A percentile compares a stretch with the other conserved stretches of the same genome.
Conservation (phyloP, 352 stramenopile species). For the Blastocystis sp. region DNA sequence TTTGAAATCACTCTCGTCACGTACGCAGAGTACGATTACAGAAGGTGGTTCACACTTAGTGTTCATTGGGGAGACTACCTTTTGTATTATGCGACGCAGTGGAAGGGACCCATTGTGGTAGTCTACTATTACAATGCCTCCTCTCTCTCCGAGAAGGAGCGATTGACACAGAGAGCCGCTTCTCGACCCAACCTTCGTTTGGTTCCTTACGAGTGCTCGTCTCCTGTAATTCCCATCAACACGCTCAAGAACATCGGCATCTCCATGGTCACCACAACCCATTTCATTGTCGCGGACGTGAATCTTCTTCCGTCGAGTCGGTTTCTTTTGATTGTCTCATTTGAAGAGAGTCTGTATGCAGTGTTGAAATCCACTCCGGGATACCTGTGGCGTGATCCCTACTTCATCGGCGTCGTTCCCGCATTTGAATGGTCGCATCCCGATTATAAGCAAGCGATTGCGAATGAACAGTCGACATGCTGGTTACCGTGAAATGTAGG, state of each 20-base stretch:
- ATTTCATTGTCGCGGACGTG: slow-evolving; percentile 23
- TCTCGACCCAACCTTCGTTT: neutral
- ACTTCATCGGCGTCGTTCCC: slow-evolving; percentile 4
- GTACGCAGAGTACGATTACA: neutral
- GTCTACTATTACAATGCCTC: neutral
- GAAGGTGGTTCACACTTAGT: neutral
- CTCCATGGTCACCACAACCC: neutral
- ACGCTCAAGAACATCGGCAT: slow-evolving; percentile 35
- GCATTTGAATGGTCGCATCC: neutral
- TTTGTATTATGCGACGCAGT: neutral
- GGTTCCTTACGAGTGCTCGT: neutral
- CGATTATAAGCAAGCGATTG: neutral
- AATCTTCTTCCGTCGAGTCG: neutral
- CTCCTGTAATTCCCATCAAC: slow-evolving; percentile 11
- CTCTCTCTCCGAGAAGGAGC: neutral
- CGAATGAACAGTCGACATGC: neutral
- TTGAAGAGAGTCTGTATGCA: neutral
- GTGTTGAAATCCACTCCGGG: neutral
- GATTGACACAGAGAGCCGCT: neutral
- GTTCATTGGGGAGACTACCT: neutral
- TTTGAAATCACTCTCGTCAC: slow-evolving; percentile 36
- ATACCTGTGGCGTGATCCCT: neutral
- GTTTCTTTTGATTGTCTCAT: neutral
- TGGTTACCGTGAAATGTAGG: neutral
- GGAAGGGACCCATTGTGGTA: neutral